phyloP scores from a whole-genome alignment of 73 alveolate genomes.

The Tetrahymena borealis region DNA sequence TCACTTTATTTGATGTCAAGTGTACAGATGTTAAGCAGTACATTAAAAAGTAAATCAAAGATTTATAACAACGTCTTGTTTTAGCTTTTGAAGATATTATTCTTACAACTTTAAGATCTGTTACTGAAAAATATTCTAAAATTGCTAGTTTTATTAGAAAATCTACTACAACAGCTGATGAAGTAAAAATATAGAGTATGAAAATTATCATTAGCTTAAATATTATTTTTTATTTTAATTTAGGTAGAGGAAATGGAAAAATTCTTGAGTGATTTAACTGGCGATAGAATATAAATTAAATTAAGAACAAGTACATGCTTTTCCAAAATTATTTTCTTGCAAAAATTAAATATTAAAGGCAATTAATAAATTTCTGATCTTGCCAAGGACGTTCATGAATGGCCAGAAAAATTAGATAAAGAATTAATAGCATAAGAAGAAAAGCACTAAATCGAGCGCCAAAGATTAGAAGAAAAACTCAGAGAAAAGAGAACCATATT shows the following conservation, averaged over 20 bases:
- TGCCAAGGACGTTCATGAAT: conserved; percentile 29
- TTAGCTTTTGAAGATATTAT: conserved; percentile 18
- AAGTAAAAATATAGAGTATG: too few species aligned
- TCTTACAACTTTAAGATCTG: conserved; percentile 1
- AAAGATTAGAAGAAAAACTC: conserved; percentile 28
- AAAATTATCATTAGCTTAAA: background rate
- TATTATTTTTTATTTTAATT: background rate
- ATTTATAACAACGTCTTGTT: background rate
- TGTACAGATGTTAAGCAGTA: background rate
- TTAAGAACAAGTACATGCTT: conserved; percentile 13
- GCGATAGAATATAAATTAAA: conserved; percentile 19
- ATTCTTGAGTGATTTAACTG: conserved; percentile 6
- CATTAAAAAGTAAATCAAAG: conserved; percentile 10
- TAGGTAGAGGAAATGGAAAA: conserved; percentile 36
- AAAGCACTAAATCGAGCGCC: conserved; percentile 19
- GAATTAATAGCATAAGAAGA: conserved; percentile 33
- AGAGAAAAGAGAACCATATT: conserved; percentile 12
- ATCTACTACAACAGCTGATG: conserved; percentile 31
- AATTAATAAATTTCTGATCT: background rate
- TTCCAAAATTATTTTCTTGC: conserved; percentile 8
- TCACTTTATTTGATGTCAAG: conserved; percentile 19
- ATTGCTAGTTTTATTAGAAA: conserved; percentile 20
- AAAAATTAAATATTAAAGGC: background rate
- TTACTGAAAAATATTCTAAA: conserved; percentile 12
- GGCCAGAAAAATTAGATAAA: conserved; percentile 24